Evolutionary conservation across 2,329 filamentous ascomycete species (phyloP).

Genomic region (Phaeosphaeria sp.): DNA sequence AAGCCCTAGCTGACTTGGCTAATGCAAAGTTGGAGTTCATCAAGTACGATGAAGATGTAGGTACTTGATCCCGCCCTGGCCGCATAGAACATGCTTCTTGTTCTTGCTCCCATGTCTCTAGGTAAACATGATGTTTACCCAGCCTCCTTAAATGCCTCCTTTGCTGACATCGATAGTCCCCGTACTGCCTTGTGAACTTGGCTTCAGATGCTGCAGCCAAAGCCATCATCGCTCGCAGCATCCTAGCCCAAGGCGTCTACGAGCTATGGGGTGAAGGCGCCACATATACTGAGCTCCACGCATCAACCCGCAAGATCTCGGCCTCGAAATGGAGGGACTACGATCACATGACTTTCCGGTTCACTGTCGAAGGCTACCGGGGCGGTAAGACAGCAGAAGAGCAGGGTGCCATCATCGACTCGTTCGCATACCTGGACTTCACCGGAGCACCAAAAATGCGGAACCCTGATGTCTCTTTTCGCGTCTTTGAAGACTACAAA

Average conservation of each 20-base stretch:
- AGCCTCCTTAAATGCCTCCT: background rate
- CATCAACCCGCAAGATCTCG: constrained; percentile 65
- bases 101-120: background rate
- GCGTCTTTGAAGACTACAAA: constrained; percentile 82
- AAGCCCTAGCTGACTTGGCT: constrained; percentile 76
- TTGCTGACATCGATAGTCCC: constrained; percentile 66
- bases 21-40: constrained; percentile 73
- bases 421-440: constrained; percentile 80
- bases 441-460: constrained; percentile 79
- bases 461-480: constrained; percentile 72
- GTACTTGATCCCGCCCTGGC: constrained; percentile 30
- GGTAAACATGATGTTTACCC: background rate
- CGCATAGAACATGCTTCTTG: background rate
- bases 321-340: constrained; percentile 72
- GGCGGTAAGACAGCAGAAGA: constrained; percentile 69
- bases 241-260: constrained; percentile 83
- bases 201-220: constrained; percentile 68
- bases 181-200: constrained; percentile 80
- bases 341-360: constrained; percentile 74
- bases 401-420: constrained; percentile 79
- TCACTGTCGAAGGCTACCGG: constrained; percentile 82
- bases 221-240: constrained; percentile 74
- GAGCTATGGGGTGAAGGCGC: constrained; percentile 83
- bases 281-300: constrained; percentile 72
- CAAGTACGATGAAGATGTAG: constrained; percentile 76